Evolutionary conservation across 2,329 filamentous ascomycete species (phyloP).

Genomic region (Pseudopyrenochaeta lycopersici): DNA sequence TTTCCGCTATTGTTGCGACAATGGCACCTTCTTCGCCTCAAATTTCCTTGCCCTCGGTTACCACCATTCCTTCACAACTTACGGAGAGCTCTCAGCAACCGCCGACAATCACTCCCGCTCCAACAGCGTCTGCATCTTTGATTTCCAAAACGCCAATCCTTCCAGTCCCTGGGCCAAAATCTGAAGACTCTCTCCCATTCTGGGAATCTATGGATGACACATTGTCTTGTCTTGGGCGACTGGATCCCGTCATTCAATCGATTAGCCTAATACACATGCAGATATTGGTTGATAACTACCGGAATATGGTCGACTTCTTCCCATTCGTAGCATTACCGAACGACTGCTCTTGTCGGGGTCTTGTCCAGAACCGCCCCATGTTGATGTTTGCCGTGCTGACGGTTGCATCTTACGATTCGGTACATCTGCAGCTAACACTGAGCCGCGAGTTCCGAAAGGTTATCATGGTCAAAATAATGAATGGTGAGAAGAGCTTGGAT

Average conservation of each 20-base stretch:
- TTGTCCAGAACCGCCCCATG: slow-evolving; percentile 43
- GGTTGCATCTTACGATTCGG: slow-evolving; percentile 43
- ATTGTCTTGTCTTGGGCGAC: slow-evolving; percentile 37
- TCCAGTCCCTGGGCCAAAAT: slow-evolving; percentile 31
- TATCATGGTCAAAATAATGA: slow-evolving; percentile 46
- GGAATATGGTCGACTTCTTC: slow-evolving; percentile 45
- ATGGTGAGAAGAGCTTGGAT: slow-evolving; percentile 46
- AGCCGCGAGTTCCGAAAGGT: slow-evolving; percentile 49
- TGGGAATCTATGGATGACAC: slow-evolving; percentile 47
- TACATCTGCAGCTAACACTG: slow-evolving; percentile 36
- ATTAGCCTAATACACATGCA: slow-evolving; percentile 48
- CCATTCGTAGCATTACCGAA: slow-evolving; percentile 45
- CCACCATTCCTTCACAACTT: slow-evolving; percentile 31
- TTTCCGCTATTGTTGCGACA: slow-evolving; percentile 43
- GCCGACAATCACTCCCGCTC: slow-evolving; percentile 18
- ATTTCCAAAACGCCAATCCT: slow-evolving; percentile 27
- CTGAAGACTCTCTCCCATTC: slow-evolving; percentile 38
- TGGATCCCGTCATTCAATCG: slow-evolving; percentile 45
- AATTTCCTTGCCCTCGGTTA: slow-evolving; percentile 34
- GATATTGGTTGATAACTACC: slow-evolving; percentile 41
- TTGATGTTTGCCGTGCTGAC: slow-evolving; percentile 47
- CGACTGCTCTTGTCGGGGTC: slow-evolving; percentile 34
- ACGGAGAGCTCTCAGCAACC: slow-evolving; percentile 31
- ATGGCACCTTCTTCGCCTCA: slow-evolving; percentile 34
- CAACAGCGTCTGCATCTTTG: slow-evolving; percentile 23